Evolutionary conservation across 164 flowering plant species (phyloP).

Genomic region (Vitis amurensis): DNA sequence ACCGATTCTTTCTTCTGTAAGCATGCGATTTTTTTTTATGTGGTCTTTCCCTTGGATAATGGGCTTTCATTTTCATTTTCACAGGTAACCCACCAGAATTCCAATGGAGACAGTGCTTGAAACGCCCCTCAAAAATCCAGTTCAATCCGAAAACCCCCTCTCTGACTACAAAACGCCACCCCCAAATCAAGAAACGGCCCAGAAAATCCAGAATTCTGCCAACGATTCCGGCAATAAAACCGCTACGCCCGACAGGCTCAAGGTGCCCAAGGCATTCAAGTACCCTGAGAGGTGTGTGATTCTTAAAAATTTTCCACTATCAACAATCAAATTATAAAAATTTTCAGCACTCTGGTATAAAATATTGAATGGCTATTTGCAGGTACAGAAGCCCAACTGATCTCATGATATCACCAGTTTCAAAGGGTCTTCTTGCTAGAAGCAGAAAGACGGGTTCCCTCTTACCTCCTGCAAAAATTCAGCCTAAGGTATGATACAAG

Average conservation of each 20-base stretch:
- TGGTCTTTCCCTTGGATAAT: no score
- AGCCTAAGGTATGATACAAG: conserved; percentile 30
- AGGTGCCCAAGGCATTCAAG: conserved; percentile 61
- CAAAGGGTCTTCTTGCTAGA: conserved; percentile 71
- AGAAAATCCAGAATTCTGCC: conserved; percentile 15
- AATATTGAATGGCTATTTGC: background rate
- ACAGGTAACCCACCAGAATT: background rate
- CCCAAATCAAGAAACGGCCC: conserved; percentile 4
- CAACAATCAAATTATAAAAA: no score
- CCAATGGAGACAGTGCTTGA: conserved; percentile 19
- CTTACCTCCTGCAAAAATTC: conserved; percentile 45
- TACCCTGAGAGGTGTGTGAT: conserved; percentile 52
- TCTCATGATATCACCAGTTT: conserved; percentile 70
- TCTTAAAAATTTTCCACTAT: no score
- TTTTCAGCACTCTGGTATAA: no score
- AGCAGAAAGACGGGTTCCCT: conserved; percentile 35
- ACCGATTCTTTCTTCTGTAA: no score
- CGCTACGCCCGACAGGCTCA: conserved; percentile 49
- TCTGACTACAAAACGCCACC: conserved; percentile 19
- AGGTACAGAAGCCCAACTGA: conserved; percentile 88
- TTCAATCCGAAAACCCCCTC: conserved; percentile 11
- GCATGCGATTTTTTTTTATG: no score
- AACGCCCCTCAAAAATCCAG: conserved; percentile 8
- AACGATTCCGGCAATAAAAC: conserved; percentile 26
- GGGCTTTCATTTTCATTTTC: background rate